Evolutionary conservation across 2,329 filamentous ascomycete genomes (phyloP), one percentile per base, ranked within the genome.

Genomic region (Aspergillus alliaceus): DNA sequence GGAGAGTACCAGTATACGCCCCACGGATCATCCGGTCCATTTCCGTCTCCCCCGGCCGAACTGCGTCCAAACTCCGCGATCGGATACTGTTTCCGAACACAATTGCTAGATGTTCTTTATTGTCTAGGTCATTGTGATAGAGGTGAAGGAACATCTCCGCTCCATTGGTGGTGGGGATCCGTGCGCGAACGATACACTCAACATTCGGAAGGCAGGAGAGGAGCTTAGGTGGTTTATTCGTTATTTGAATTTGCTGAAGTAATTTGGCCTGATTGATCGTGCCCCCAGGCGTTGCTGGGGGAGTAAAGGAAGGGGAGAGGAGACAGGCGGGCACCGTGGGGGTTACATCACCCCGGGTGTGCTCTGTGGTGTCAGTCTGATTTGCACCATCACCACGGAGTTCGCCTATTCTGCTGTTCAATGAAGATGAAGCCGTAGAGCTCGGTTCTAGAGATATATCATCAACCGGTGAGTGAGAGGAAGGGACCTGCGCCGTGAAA

Each of bases 111-210:
- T 99, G 95, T 71, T 99, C 95, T 76, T 99, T 99, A 63, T 88
- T 90, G 74, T 99, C 95, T 6, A 91, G 86, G 66, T 90, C 90
- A 76, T 99, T 99, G 61, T 88, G 88, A 77, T 99, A 99, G 0
- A 98, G 81, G 71, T 99, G 93, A 51, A 99, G 77, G 75, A 96
- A 99, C 92, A 99, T 98, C 75, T 99, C 93, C 11, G 92, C 90
- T 3, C 93, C 93, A 0, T 84, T 86, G 2, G 91, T 93, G 1
- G 93, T 98, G 0, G 95, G 95, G 66, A 99, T 99, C 54, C 95
- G 88, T 18, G 95, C 95, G 64, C 95, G 89, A 49, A 98, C 95
- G 63, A 96, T 87, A 78, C 95, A 99, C 72, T 91, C 87, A n/a
- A 99, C 93, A 24, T 90, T 78, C 7, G 93, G 95, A 1, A 98